Percentiles rank a stretch among this genome's conserved stretches.
phyloP scores from a whole-genome alignment of 2,329 filamentous ascomycete species.

The Cercospora berteroae region DNA sequence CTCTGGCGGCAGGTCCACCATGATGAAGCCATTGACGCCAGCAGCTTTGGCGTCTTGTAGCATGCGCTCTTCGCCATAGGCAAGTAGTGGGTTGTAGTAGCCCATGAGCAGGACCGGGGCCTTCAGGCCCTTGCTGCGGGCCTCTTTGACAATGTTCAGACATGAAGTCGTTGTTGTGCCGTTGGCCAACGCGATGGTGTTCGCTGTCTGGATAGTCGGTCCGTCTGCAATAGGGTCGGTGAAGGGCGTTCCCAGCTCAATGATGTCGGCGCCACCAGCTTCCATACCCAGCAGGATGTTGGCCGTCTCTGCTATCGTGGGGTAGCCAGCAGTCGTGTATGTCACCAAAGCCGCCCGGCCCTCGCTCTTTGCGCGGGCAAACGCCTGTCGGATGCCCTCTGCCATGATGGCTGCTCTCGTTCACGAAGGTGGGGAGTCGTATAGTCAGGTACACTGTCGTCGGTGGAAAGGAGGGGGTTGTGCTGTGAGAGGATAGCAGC shows the following conservation, averaged over 20 bases:
- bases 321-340: conserved; percentile 94
- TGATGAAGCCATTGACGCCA: conserved; percentile 93
- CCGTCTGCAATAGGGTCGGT: conserved; percentile 98
- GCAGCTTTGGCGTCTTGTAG: conserved; percentile 79
- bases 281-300: conserved; percentile 86
- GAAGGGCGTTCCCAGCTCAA: conserved; percentile 94
- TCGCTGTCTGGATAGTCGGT: conserved; percentile 92
- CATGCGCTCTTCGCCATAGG: conserved; percentile 89
- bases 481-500: not conserved
- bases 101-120: conserved; percentile 93
- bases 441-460: not conserved
- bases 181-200: conserved; percentile 83
- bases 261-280: conserved; percentile 88
- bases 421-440: not conserved
- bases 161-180: conserved; percentile 79
- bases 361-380: conserved; percentile 52
- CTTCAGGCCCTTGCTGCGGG: conserved; percentile 72
- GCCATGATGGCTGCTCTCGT: conserved; percentile 38
- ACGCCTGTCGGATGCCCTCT: conserved; percentile 50
- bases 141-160: conserved; percentile 78
- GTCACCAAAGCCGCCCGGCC: conserved; percentile 75
- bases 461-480: not conserved
- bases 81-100: conserved; percentile 95
- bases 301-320: conserved; percentile 75
- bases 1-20: conserved; percentile 92